These are phyloP conservation scores for Acanthamoeba culbertsoni DNA, from an alignment of 208 protist genomes.

Conservation along the genomic window DNA sequence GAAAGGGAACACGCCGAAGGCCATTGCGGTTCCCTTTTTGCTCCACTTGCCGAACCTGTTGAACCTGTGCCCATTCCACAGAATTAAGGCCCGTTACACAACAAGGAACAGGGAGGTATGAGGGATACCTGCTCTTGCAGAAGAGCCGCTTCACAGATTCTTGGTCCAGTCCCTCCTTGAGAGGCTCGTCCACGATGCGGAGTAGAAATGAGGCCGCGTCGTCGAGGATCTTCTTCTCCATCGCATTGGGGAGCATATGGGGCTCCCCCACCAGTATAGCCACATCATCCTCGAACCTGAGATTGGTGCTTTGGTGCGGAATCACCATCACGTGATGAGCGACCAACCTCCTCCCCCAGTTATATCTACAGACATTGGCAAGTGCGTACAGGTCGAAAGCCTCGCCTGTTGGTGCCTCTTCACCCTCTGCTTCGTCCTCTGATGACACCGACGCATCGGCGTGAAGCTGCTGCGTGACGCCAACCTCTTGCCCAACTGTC, in stretches of 20 bases:
- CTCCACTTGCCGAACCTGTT: conserved; percentile 46
- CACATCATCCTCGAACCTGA: conserved; percentile 16
- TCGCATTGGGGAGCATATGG: conserved; percentile 5
- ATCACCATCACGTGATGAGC: background rate
- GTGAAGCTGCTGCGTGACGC: too few relatives aligned
- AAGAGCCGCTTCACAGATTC: background rate
- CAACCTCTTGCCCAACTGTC: too few relatives aligned
- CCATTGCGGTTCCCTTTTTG: conserved; percentile 38
- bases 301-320: background rate
- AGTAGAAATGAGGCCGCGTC: background rate
- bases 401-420: too few relatives aligned
- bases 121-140: conserved; percentile 9
- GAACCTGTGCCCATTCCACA: too few relatives aligned
- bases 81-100: background rate
- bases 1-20: conserved; percentile 33
- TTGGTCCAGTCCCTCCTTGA: conserved; percentile 1
- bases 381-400: too few relatives aligned
- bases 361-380: background rate
- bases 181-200: background rate
- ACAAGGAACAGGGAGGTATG: background rate
- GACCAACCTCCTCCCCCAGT: background rate
- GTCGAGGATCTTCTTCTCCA: background rate
- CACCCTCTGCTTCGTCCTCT: too few relatives aligned
- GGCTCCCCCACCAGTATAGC: background rate
- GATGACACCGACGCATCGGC: too few relatives aligned